A percentile compares a stretch with the other conserved stretches of the same genome.
phyloP scores from a whole-genome alignment of 148 eudicot genomes.

The Arbutus unedo region DNA sequence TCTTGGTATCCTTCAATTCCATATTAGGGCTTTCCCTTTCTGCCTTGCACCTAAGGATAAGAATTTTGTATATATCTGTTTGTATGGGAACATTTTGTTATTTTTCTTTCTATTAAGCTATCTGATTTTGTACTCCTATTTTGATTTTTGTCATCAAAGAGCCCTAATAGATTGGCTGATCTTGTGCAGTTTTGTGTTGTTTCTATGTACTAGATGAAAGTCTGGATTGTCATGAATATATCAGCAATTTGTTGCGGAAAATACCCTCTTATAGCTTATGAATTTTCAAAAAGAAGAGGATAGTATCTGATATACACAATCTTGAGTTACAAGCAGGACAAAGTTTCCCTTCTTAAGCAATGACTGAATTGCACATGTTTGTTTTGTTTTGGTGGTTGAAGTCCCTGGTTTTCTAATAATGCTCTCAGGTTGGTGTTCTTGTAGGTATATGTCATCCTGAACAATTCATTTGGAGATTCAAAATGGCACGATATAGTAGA shows the following conservation, averaged over 20 bases:
- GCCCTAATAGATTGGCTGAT: too few species aligned
- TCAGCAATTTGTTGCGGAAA: neutral
- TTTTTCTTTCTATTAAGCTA: too few species aligned
- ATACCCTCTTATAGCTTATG: neutral
- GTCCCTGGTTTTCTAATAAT: neutral
- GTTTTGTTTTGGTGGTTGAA: neutral
- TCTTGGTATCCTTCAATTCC: neutral
- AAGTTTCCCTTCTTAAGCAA: neutral
- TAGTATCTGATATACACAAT: too few species aligned
- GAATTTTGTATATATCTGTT: too few species aligned
- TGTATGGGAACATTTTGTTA: too few species aligned
- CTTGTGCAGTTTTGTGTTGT: neutral
- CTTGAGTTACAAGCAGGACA: neutral
- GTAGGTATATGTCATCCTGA: neutral
- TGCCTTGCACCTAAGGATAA: too few species aligned
- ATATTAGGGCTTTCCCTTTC: neutral
- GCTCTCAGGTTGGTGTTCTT: neutral
- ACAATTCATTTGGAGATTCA: neutral
- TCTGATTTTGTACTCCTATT: too few species aligned
- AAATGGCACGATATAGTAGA: slow-evolving; percentile 26
- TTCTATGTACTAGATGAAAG: too few species aligned
- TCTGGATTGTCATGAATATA: neutral
- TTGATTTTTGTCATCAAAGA: neutral
- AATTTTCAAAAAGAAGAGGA: neutral
- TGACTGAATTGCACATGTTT: neutral